Conservation (phyloP, 2,329 filamentous ascomycete genomes). For the Epichloe sibirici region DNA sequence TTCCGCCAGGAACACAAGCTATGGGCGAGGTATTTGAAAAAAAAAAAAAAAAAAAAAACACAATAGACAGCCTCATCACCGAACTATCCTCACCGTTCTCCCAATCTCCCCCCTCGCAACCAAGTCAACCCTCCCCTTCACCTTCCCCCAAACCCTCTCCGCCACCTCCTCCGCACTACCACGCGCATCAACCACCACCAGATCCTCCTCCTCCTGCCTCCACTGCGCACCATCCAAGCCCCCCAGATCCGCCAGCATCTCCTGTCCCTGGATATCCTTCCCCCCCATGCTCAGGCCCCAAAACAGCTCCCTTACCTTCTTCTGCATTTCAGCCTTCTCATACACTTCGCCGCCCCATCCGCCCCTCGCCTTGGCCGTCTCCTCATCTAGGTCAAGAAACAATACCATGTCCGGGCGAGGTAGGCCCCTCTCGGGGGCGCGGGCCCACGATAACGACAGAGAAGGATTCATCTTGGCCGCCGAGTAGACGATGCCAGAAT, state of each 20-base stretch:
- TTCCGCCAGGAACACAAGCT: no score
- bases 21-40: no score
- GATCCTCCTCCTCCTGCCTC: conserved; percentile 38
- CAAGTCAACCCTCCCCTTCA: conserved; percentile 31
- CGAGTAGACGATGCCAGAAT: conserved; percentile 86
- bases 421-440: conserved; percentile 71
- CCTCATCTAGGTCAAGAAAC: conserved; percentile 71
- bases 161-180: conserved; percentile 43
- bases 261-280: conserved; percentile 20
- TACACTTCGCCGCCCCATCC: conserved; percentile 86
- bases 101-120: conserved; percentile 41
- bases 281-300: conserved; percentile 38
- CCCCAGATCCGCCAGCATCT: conserved; percentile 11
- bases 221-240: conserved; percentile 20
- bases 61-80: conserved; percentile 5
- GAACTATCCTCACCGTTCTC: conserved; percentile 30
- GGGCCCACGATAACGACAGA: conserved; percentile 67
- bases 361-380: conserved; percentile 61
- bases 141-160: conserved; percentile 41
- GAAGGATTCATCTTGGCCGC: conserved; percentile 69
- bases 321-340: conserved; percentile 74
- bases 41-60: no score
- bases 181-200: conserved; percentile 42
- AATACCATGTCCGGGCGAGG: conserved; percentile 79
- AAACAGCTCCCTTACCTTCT: conserved; percentile 64